Evolutionary conservation across 352 stramenopile genomes (phyloP), one percentile per base, ranked within the genome.

Genomic region (Globisporangium lucens): DNA sequence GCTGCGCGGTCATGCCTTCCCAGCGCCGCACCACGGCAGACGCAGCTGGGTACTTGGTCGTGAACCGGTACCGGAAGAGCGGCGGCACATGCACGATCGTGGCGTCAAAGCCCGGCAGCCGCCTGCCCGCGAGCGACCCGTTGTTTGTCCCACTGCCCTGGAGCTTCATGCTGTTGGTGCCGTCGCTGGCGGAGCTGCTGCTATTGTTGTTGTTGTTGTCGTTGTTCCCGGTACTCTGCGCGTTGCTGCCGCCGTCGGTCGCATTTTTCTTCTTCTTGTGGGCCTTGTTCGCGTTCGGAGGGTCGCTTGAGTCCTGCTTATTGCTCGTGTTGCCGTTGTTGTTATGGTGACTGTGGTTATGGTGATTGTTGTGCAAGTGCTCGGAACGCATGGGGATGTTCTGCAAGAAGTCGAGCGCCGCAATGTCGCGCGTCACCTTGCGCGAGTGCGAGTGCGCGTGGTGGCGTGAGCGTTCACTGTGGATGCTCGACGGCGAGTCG

Each of bases 301-400:
- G 10, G 15, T 43, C 46, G 12, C 7, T 24, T 2, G 27, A 1
- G 10, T 56, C 47, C 20, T 35, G 43, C 1, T 22, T 22, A 7
- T 2, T 10, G 3, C 17, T 22, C 6, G 9, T 22, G 9, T 12
- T 53, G 47, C 35, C 29, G 8, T 51, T 55, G 17, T 60, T 63
- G 13, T 57, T 53, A 1, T 36, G 52, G 49, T 61, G 12, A 57
- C 46, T n/a, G 6, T 56, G 35, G 29, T 33, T 24, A 24, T 24
- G 29, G 6, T 27, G 43, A 9, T 24, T 56, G 35, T 55, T 46
- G n/a, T 60, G 49, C 20, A 49, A 52, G 22, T 49, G 20, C 71
- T 97, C 89, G 27, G 79, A 85, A 5, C 74, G 75, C 88, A 97
- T 96, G 49, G 89, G 83, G 59, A 97, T 95, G 69, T 84, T 94